These are phyloP conservation scores for Mortierella sp. DNA, from an alignment of 371 early-diverging fungal genomes.

Conservation along the genomic window DNA sequence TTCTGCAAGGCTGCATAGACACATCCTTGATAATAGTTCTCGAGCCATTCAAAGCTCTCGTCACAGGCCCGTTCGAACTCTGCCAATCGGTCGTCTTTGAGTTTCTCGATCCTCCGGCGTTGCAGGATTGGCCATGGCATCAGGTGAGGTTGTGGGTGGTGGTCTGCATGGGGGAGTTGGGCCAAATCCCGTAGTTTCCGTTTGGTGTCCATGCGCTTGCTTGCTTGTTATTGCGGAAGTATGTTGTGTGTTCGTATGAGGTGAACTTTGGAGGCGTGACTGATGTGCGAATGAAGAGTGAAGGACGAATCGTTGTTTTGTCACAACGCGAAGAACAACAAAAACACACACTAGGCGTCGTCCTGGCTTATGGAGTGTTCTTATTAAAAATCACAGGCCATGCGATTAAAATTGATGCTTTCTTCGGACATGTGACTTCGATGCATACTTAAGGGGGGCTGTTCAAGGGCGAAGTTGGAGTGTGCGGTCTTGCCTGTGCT, in stretches of 20 bases:
- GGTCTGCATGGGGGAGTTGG: neutral
- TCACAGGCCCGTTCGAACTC: conserved; percentile 38
- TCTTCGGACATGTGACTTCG: too few relatives aligned
- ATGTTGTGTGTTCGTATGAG: neutral
- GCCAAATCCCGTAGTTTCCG: conserved; percentile 1
- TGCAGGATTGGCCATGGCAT: conserved; percentile 39
- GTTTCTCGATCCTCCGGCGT: conserved; percentile 31
- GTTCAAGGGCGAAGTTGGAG: conserved; percentile 13
- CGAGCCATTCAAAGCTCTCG: conserved; percentile 52
- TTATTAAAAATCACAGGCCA: too few relatives aligned
- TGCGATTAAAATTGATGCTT: too few relatives aligned
- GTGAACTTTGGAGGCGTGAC: neutral
- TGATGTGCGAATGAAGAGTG: neutral
- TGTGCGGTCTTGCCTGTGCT: neutral
- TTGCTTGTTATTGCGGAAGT: neutral
- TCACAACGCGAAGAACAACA: neutral
- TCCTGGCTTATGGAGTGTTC: too few relatives aligned
- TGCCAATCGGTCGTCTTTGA: conserved; percentile 31
- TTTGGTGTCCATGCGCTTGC: neutral
- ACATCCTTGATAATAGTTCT: conserved; percentile 55
- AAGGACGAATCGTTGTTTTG: neutral
- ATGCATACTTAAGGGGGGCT: neutral
- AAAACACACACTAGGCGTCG: neutral
- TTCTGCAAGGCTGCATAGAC: conserved; percentile 45
- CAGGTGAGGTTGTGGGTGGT: neutral